Percentiles rank a stretch among this genome's conserved stretches.
Evolutionary conservation across 805 yeast genomes (phyloP).

Genomic region (Ogataea dorogensis): DNA sequence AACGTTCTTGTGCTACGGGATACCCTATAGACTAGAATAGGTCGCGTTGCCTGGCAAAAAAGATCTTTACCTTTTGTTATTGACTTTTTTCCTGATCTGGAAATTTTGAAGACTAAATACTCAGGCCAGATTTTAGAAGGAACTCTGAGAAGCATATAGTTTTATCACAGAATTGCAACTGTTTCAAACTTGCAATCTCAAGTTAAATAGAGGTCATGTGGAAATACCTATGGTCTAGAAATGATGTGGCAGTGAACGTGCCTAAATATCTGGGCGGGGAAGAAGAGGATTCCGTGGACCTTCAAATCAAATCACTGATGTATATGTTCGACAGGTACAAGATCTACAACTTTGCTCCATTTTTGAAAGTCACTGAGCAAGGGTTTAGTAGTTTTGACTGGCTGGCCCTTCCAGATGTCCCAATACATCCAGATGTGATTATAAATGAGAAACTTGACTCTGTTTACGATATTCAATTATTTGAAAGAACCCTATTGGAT

Average conservation of each 20-base stretch:
- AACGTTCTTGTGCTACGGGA: too few species aligned
- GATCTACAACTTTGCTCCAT: conserved; percentile 43
- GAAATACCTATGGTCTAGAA: conserved; percentile 36
- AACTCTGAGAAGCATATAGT: background rate
- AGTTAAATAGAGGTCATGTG: conserved; percentile 19
- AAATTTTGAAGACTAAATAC: background rate
- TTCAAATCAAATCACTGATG: conserved; percentile 57
- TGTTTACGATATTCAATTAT: conserved; percentile 48
- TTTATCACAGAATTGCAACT: conserved; percentile 1
- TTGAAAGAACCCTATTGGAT: conserved; percentile 40
- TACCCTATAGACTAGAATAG: too few species aligned
- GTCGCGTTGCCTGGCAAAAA: too few species aligned
- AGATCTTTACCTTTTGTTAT: too few species aligned
- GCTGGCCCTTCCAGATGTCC: conserved; percentile 8
- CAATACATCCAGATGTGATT: conserved; percentile 15
- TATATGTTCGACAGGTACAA: conserved; percentile 56
- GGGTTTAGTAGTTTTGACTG: conserved; percentile 29
- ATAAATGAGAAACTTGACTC: conserved; percentile 48
- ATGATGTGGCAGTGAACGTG: conserved; percentile 40
- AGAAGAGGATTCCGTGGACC: conserved; percentile 55
- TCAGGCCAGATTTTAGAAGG: background rate
- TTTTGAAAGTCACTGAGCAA: conserved; percentile 34
- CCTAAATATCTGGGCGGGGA: conserved; percentile 49
- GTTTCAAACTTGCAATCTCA: background rate
- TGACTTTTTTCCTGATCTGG: conserved; percentile 7